Base-by-base conservation (phyloP, 345 rosid genomes). In the Salix dunnii region DNA sequence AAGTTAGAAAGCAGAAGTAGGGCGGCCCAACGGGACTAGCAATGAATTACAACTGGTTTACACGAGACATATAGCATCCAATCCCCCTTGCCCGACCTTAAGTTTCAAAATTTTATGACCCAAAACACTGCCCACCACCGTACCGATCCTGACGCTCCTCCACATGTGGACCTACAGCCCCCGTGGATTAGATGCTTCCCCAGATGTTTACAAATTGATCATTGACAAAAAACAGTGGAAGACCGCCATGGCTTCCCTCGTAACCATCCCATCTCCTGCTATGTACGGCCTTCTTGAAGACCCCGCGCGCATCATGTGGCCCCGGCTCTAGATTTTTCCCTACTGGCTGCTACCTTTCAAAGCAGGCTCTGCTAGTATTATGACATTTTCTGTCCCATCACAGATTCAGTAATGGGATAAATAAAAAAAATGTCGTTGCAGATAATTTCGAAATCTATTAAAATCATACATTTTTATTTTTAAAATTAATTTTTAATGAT, bases 291-390 rank as follows among this genome's bases (percentile, higher is more conserved):
- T 28, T 53, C 8, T 33, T 75, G 73, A n/a, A 27, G 77, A 36
- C 72, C 81, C 85, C 48, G 74, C 71, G 16, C 71, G 16, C 62
- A 58, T 69, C 62, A 73, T 73, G 43, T 62, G 78, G 75, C 16
- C 71, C 79, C 80, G 64, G 2, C 31, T 16, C 25, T 4, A 17
- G 1, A 3, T 12, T 42, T 64, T 30, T 16, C 68, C 5, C 5
- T 42, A 9, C 71, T 21, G 20, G 10, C 25, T 27, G 46, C 30
- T 35, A 3, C 1, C 8, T 30, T 62, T 63, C 77, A 61, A 25
- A 36, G 36, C 42, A 60, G 3, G 28, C 51, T n/a, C 40, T 20
- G 1, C 0, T 7, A 16, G 17, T 35, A 35, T 68, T 72, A 67
- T 30, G 60, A n/a, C 71, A 17, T 42, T 1, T 30, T 25, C 60